Evolutionary conservation across 129 eudicot genomes (phyloP), one percentile per base, ranked within the genome.

Genomic region (Lactuca sativa): DNA sequence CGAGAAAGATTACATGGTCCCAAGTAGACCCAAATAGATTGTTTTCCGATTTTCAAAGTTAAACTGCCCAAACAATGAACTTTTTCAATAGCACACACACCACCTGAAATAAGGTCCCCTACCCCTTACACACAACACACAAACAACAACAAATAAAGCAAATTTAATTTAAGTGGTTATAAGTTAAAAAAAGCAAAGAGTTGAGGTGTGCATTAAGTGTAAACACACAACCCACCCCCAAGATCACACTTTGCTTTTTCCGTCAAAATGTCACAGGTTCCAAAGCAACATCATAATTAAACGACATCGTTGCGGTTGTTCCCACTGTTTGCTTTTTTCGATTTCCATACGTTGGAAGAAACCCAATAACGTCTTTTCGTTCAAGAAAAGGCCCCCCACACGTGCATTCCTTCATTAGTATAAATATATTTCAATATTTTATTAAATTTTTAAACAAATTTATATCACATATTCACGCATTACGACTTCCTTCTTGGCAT

Each of bases 371-470:
- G 81, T 68, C 77, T 67, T 59, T 72, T 68, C 47, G 33, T 55
- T 73, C 70, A 71, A 69, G 12, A 68, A 56, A 73, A 56, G 52
- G 10, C 54, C 64, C 60, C 25, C 61, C 86, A 76, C 90, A 85
- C 87, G 87, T 82, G 87, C 87, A 78, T 57, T 48, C 37, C 17
- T 61, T 67, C 44, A 47, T 21, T n/a, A 32, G 78, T 36, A 7
- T 40, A 40, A 3, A 1, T 44, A 2, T 9, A 0, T 47, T 11
- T 47, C 52, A 47, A 47, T 11, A 47, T 11, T 47, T 12, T 3
- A 47, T 47, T 47, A 11, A 10, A 47, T 47, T 3, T 12, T 1
- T 4, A 47, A 43, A 47, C 52, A 47, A 47, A 47, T 47, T 12
- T 4, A 47, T 47, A 47, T 47, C 52, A 12, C 52, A 47, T 11